Conservation (phyloP, 2,329 filamentous ascomycete genomes). For the Chrysoporthe austroafricana region DNA sequence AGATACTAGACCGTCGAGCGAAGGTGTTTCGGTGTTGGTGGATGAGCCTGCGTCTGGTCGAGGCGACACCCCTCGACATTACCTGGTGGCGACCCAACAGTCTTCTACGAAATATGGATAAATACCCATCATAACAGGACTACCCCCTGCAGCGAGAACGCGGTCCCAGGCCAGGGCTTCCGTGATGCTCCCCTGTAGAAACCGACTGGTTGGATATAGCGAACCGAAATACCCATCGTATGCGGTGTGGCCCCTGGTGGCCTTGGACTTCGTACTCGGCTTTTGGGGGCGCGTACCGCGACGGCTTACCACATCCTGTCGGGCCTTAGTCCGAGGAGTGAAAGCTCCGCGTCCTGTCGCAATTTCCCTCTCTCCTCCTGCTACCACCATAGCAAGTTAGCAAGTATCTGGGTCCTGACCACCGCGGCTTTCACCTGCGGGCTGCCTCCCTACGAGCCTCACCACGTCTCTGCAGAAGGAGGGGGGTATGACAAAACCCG, state of each 20-base stretch:
- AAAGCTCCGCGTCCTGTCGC: too few species aligned
- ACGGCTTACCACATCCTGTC: too few species aligned
- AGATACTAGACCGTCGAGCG: neutral
- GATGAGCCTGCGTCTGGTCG: too few species aligned
- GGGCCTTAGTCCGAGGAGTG: too few species aligned
- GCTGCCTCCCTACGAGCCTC: neutral
- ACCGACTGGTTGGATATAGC: neutral
- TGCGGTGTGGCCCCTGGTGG: neutral
- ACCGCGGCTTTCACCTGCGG: neutral
- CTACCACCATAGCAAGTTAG: too few species aligned
- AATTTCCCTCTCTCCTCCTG: neutral
- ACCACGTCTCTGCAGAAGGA: neutral
- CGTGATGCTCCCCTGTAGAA: neutral
- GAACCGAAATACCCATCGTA: neutral
- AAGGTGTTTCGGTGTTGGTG: neutral
- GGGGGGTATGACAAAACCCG: neutral
- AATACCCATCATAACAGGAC: neutral
- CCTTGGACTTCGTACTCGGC: too few species aligned
- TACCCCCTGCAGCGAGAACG: neutral
- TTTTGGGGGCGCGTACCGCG: too few species aligned
- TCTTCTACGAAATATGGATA: neutral
- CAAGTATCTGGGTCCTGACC: too few species aligned
- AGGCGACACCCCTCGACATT: neutral
- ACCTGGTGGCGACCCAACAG: neutral
- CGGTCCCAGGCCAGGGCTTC: too few species aligned